These are phyloP conservation scores for Hemisphaericaspora xylanilytica DNA, from an alignment of 1,139 yeast genomes.

Conservation along the genomic window DNA sequence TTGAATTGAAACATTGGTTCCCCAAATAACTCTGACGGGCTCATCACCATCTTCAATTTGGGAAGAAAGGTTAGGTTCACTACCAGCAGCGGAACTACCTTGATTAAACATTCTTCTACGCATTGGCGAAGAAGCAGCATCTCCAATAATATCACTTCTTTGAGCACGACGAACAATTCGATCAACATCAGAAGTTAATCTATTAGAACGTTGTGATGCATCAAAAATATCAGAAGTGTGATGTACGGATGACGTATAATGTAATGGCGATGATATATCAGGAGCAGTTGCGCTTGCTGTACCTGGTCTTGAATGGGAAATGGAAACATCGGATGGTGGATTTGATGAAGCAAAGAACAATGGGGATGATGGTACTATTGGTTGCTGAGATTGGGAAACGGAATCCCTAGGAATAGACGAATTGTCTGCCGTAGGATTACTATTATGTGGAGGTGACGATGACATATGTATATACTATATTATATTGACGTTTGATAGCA, in stretches of 20 bases:
- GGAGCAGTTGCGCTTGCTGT: neutral
- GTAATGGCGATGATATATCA: constrained; percentile 44
- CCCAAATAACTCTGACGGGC: constrained; percentile 94
- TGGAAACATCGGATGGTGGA: constrained; percentile 35
- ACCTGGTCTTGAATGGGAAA: constrained; percentile 13
- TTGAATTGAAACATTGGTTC: constrained; percentile 91
- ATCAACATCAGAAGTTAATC: constrained; percentile 40
- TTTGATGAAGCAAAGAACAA: constrained; percentile 58
- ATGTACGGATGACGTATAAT: constrained; percentile 43
- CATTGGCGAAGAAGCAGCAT: constrained; percentile 41
- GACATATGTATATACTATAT: constrained; percentile 25
- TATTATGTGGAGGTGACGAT: constrained; percentile 31
- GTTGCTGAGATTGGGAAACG: constrained; percentile 36
- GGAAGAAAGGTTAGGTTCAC: constrained; percentile 21
- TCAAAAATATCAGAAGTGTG: constrained; percentile 33
- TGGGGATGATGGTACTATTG: constrained; percentile 66
- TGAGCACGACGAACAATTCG: constrained; percentile 41
- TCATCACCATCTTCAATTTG: constrained; percentile 38
- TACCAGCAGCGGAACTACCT: constrained; percentile 8
- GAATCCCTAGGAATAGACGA: constrained; percentile 20
- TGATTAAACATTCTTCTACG: constrained; percentile 34
- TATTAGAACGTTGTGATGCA: constrained; percentile 27
- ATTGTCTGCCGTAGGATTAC: constrained; percentile 18
- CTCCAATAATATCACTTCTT: constrained; percentile 44
- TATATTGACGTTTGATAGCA: too few species aligned